Percentiles rank a stretch among this genome's conserved stretches.
Conservation (phyloP, 805 yeast genomes). For the Yamadazyma paraphyllophila region DNA sequence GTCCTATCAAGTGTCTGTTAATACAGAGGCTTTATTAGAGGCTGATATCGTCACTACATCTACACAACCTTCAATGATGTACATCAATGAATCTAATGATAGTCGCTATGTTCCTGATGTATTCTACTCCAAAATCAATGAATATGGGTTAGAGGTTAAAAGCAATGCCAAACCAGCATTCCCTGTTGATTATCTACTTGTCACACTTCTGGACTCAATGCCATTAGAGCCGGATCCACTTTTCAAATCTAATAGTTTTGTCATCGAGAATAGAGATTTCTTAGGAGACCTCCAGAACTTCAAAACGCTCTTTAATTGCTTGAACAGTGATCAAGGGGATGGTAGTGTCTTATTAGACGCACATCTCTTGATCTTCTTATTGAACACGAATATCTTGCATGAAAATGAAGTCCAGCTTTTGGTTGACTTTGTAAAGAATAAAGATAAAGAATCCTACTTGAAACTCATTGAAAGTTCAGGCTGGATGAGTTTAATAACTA, state of each 20-base stretch:
- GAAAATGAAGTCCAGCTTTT: conserved; percentile 52
- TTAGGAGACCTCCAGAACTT: conserved; percentile 75
- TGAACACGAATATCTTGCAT: conserved; percentile 55
- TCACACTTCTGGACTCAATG: conserved; percentile 90
- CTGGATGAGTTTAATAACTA: conserved; percentile 76
- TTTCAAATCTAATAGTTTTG: conserved; percentile 50
- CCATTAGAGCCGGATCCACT: conserved; percentile 59
- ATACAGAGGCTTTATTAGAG: conserved; percentile 82
- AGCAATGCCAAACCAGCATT: conserved; percentile 86
- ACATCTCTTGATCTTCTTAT: conserved; percentile 66
- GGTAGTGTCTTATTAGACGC: conserved; percentile 57
- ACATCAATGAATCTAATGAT: conserved; percentile 69
- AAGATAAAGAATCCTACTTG: conserved; percentile 45
- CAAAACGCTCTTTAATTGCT: conserved; percentile 48
- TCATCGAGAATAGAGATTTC: conserved; percentile 77
- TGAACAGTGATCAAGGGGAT: conserved; percentile 36
- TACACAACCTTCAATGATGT: conserved; percentile 85
- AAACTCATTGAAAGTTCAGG: conserved; percentile 63
- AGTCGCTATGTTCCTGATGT: conserved; percentile 92
- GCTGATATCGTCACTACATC: conserved; percentile 87
- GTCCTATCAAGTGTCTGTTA: conserved; percentile 83
- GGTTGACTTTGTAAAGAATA: conserved; percentile 44
- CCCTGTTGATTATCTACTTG: conserved; percentile 87
- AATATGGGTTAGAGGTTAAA: conserved; percentile 85
- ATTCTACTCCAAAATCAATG: conserved; percentile 78